These are phyloP conservation scores for Hyaloscypha hepaticicola DNA, from an alignment of 495 filamentous ascomycete genomes.

Conservation along the genomic window DNA sequence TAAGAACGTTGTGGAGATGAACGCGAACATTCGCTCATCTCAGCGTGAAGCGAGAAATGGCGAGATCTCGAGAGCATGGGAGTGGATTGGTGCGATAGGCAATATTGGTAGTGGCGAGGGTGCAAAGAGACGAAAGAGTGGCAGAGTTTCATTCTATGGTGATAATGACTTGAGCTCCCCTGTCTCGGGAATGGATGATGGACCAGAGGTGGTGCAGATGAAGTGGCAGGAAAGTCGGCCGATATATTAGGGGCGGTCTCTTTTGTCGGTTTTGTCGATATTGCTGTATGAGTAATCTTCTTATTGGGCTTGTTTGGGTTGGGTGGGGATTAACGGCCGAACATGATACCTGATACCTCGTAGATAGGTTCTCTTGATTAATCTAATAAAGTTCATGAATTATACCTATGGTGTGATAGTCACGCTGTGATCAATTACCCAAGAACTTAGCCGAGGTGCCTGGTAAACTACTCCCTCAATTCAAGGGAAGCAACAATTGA, in stretches of 20 bases:
- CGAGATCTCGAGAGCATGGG: constrained; percentile 88
- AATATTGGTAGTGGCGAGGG: constrained; percentile 38
- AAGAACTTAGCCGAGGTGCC: no score
- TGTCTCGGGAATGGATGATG: constrained; percentile 31
- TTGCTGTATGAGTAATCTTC: not conserved
- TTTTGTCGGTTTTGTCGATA: not conserved
- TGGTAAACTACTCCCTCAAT: no score
- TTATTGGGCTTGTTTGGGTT: not conserved
- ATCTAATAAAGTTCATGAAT: no score
- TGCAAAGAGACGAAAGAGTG: constrained; percentile 48
- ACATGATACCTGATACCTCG: not conserved
- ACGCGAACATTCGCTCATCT: constrained; percentile 85
- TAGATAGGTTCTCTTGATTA: not conserved
- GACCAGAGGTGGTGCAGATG: constrained; percentile 31
- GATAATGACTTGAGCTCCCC: constrained; percentile 36
- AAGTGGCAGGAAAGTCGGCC: constrained; percentile 57
- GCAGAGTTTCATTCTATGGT: constrained; percentile 46
- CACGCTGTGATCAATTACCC: no score
- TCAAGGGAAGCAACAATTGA: no score
- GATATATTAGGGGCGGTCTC: constrained; percentile 51
- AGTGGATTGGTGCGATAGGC: constrained; percentile 79
- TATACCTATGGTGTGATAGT: no score
- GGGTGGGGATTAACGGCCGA: not conserved
- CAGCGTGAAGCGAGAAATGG: constrained; percentile 80
- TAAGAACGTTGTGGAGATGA: constrained; percentile 79